Percentiles rank a stretch among this genome's conserved stretches.
phyloP scores from a whole-genome alignment of 192 early-diverging fungal genomes.

The Pecoramyces ruminantium region DNA sequence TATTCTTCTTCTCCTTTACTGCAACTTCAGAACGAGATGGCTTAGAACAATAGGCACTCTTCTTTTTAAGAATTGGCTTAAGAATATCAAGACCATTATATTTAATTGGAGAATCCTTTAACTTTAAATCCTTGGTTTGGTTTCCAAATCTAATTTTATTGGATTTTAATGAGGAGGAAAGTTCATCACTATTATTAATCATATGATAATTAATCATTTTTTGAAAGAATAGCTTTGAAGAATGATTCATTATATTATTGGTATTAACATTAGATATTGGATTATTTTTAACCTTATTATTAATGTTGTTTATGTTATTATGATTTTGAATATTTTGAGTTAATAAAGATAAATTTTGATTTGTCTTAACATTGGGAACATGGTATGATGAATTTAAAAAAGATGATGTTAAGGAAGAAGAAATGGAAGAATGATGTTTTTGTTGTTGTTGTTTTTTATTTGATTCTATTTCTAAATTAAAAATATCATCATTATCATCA shows the following conservation, averaged over 20 bases:
- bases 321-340: too few species aligned
- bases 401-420: not conserved
- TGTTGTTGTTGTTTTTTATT: not conserved
- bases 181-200: not conserved
- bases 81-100: not conserved
- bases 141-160: not conserved
- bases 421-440: not conserved
- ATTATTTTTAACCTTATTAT: too few species aligned
- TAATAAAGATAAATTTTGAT: too few species aligned
- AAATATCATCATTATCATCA: not conserved
- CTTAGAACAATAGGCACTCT: not conserved
- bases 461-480: not conserved
- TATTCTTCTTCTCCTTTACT: too few species aligned
- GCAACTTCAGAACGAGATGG: too few species aligned
- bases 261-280: too few species aligned
- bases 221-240: not conserved
- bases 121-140: not conserved
- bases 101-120: not conserved
- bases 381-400: too few species aligned
- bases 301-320: too few species aligned
- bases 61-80: not conserved
- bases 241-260: not conserved
- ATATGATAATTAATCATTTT: not conserved
- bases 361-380: too few species aligned
- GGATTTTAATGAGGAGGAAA: not conserved